phyloP scores from a whole-genome alignment of 1,284 basidiomycete species.

The Leucoagaricus sp. region DNA sequence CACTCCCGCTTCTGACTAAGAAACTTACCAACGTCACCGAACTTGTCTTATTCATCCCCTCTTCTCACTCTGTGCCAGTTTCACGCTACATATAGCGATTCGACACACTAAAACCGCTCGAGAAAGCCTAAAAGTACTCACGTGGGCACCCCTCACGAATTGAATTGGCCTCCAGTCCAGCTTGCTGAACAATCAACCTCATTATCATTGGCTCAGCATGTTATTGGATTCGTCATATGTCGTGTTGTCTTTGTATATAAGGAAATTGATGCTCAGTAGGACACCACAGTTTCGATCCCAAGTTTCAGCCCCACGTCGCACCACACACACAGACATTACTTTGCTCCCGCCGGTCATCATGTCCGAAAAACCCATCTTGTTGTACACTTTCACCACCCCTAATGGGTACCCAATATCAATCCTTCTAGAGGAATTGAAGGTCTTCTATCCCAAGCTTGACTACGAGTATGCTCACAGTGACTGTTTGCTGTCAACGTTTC shows the following conservation, averaged over 20 bases:
- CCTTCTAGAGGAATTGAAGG: conserved; percentile 71
- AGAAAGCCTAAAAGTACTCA: not conserved
- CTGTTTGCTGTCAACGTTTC: not conserved
- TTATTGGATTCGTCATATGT: not conserved
- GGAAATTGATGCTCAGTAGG: not conserved
- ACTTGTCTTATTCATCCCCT: too few species aligned
- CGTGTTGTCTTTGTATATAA: conserved; percentile 12
- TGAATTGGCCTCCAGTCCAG: not conserved
- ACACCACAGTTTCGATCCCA: not conserved
- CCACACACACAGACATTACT: conserved; percentile 15
- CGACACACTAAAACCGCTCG: too few species aligned
- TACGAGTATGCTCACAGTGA: conserved; percentile 53
- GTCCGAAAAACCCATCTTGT: conserved; percentile 47
- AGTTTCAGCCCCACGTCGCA: not conserved
- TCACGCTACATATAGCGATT: too few species aligned
- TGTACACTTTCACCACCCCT: conserved; percentile 68
- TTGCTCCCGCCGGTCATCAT: conserved; percentile 14
- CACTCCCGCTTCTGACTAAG: conserved; percentile 1
- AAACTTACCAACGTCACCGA: too few species aligned
- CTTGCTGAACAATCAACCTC: conserved; percentile 14
- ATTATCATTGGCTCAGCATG: conserved; percentile 5
- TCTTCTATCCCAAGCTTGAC: conserved; percentile 53
- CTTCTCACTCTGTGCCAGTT: too few species aligned
- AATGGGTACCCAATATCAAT: conserved; percentile 70
- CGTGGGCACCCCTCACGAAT: not conserved